These are phyloP conservation scores for Polychytrium aggregatum DNA, from an alignment of 192 early-diverging fungal genomes.

Conservation along the genomic window DNA sequence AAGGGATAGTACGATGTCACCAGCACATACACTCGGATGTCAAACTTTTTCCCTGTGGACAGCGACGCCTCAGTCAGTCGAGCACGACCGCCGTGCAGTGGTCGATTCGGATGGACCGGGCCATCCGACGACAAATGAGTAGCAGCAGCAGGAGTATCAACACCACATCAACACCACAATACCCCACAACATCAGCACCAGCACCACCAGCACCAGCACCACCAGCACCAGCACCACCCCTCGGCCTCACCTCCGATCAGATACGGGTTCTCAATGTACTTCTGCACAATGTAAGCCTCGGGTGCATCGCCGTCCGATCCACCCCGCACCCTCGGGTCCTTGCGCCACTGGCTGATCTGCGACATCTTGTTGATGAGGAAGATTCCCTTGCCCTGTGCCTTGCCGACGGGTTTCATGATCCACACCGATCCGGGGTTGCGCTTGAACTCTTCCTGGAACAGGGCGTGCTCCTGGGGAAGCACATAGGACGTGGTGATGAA, in stretches of 20 bases:
- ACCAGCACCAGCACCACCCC: too few relatives aligned
- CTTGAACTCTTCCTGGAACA: slow-evolving; percentile 59
- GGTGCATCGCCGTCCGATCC: slow-evolving; percentile 24
- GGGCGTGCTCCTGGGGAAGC: slow-evolving; percentile 48
- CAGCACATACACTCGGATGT: slow-evolving; percentile 47
- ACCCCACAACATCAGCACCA: too few relatives aligned
- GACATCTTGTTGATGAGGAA: slow-evolving; percentile 52
- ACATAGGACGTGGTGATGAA: slow-evolving; percentile 47
- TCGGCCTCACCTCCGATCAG: slow-evolving; percentile 39
- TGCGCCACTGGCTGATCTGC: slow-evolving; percentile 47
- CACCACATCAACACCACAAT: too few relatives aligned
- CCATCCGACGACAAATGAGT: too few relatives aligned
- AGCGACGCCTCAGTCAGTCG: neutral
- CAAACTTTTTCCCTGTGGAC: slow-evolving; percentile 48
- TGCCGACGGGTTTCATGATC: slow-evolving; percentile 62
- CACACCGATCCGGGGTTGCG: slow-evolving; percentile 46
- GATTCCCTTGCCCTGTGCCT: slow-evolving; percentile 58
- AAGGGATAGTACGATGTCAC: slow-evolving; percentile 51
- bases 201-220: too few relatives aligned
- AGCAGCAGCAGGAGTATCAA: too few relatives aligned
- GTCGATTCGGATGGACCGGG: too few relatives aligned
- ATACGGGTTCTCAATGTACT: slow-evolving; percentile 52
- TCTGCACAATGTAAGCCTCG: slow-evolving; percentile 54
- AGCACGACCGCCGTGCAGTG: neutral
- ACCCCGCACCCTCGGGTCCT: slow-evolving; percentile 25